Conservation (phyloP, 2,329 filamentous ascomycete species). For the Colletotrichum sp. region DNA sequence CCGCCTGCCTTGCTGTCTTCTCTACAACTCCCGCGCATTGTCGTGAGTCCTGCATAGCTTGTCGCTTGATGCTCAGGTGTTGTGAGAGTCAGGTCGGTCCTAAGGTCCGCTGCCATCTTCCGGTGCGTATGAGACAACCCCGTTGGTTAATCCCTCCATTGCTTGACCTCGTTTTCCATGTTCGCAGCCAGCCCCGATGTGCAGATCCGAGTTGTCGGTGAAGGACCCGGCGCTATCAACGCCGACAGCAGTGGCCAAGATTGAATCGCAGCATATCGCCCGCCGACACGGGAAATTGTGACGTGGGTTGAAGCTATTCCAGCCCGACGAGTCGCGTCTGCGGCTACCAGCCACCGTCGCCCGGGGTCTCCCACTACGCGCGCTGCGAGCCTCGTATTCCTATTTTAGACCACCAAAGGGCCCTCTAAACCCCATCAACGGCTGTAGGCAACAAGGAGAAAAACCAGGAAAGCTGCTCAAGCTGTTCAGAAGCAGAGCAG, state of each 20-base stretch:
- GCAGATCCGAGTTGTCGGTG: neutral
- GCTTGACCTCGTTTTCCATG: neutral
- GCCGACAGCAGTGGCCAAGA: neutral
- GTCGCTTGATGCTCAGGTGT: neutral
- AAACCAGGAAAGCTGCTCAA: neutral
- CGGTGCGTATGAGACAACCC: neutral
- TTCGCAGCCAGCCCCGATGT: neutral
- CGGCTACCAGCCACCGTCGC: neutral
- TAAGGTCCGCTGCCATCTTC: neutral
- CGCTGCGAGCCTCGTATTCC: slow-evolving; percentile 11
- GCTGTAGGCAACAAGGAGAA: slow-evolving; percentile 11
- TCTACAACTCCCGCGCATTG: neutral
- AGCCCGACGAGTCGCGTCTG: neutral
- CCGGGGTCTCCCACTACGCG: neutral
- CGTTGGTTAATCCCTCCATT: neutral
- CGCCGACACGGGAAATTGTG: neutral
- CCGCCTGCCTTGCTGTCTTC: neutral
- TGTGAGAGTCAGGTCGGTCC: neutral
- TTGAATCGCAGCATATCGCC: neutral
- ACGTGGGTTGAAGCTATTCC: slow-evolving; percentile 16
- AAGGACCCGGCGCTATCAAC: neutral
- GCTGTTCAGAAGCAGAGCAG: neutral
- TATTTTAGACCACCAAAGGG: neutral
- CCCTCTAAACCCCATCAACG: neutral
- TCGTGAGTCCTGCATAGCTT: neutral